phyloP scores from a whole-genome alignment of 2,329 filamentous ascomycete genomes.

The Cordyceps militaris region DNA sequence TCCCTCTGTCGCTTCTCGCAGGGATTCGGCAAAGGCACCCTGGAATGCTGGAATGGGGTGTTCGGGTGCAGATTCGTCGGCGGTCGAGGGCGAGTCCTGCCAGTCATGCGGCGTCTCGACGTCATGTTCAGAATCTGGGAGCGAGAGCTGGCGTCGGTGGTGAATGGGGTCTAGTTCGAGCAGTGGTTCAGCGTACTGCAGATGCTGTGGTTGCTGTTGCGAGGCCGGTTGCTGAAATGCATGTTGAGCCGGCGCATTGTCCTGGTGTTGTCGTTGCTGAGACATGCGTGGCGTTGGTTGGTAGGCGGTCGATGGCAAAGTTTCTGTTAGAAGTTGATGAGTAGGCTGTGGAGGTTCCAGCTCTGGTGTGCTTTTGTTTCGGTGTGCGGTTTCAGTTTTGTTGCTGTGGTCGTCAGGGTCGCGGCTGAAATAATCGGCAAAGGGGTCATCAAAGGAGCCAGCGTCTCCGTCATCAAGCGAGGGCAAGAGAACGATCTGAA shows the following conservation, averaged over 20 bases:
- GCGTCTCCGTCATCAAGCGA: background rate
- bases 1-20: conserved; percentile 60
- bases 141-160: background rate
- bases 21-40: conserved; percentile 74
- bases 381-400: background rate
- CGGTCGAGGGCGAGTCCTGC: background rate
- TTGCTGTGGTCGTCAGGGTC: background rate
- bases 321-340: background rate
- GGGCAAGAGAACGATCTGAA: conserved; percentile 13
- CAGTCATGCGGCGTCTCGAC: background rate
- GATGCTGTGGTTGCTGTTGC: background rate
- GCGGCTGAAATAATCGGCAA: conserved; percentile 3
- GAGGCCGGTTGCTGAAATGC: background rate
- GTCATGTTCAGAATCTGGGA: background rate
- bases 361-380: background rate
- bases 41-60: conserved; percentile 76
- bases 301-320: background rate
- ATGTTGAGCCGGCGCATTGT: background rate
- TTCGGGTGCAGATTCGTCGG: background rate
- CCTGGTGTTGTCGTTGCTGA: background rate
- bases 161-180: background rate
- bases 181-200: background rate
- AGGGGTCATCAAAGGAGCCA: background rate
- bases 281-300: background rate
- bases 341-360: background rate